Conservation (phyloP, 441 rosid species). For the Capsella rubella region DNA sequence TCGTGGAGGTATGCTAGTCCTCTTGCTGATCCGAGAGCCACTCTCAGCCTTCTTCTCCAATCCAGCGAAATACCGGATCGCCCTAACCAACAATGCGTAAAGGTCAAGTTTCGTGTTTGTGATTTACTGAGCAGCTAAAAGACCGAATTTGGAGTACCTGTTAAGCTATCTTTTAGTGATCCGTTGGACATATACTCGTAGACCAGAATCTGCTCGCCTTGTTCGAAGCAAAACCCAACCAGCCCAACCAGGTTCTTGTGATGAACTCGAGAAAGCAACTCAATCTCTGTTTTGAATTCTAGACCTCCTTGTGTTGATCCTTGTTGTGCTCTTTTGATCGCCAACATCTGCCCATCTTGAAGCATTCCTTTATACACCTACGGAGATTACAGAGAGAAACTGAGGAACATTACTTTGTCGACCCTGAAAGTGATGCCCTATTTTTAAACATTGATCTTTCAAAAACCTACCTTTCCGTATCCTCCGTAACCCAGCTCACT, state of each 20-base stretch:
- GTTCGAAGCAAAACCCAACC: conserved; percentile 93
- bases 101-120: not conserved
- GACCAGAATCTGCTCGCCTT: conserved; percentile 94
- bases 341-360: conserved; percentile 76
- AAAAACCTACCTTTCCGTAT: conserved; percentile 74
- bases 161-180: conserved; percentile 79
- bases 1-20: conserved; percentile 95
- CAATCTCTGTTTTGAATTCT: conserved; percentile 98
- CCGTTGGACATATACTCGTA: conserved; percentile 93
- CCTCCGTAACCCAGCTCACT: conserved; percentile 97
- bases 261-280: conserved; percentile 95
- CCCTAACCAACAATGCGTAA: conserved; percentile 51
- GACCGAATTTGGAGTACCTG: conserved; percentile 53
- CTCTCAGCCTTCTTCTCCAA: conserved; percentile 89
- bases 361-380: conserved; percentile 95
- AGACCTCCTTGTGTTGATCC: conserved; percentile 96
- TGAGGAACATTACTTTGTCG: not conserved
- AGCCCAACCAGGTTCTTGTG: conserved; percentile 96
- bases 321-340: conserved; percentile 92
- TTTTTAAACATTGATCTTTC: conserved; percentile 18
- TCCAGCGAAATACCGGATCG: conserved; percentile 70
- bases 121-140: conserved; percentile 1
- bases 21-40: conserved; percentile 93
- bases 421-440: not conserved
- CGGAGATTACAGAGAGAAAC: conserved; percentile 6